phyloP scores from a whole-genome alignment of 2,329 filamentous ascomycete genomes.

The Fusarium paranaense region DNA sequence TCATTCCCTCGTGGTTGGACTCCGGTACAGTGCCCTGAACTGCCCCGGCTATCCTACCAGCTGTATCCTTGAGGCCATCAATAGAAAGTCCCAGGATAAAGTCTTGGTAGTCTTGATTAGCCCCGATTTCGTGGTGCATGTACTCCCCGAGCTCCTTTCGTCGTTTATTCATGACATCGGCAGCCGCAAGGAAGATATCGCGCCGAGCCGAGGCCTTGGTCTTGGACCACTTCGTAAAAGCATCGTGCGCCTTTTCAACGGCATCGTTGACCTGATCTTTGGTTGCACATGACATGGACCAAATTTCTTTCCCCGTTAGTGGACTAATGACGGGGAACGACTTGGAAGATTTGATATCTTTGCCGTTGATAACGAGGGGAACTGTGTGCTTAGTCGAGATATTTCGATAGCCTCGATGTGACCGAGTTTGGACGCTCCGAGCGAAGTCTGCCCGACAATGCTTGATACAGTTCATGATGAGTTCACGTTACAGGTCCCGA shows the following conservation, averaged over 20 bases:
- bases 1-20: slow-evolving; percentile 31
- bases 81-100: slow-evolving; percentile 48
- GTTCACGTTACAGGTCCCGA: neutral
- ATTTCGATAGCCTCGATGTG: neutral
- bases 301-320: slow-evolving; percentile 14
- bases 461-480: neutral
- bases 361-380: slow-evolving; percentile 21
- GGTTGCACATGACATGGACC: slow-evolving; percentile 14
- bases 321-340: slow-evolving; percentile 16
- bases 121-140: slow-evolving; percentile 21
- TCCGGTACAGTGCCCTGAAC: slow-evolving; percentile 45
- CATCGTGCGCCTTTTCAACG: slow-evolving; percentile 3
- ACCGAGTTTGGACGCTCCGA: neutral
- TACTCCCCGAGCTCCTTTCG: slow-evolving; percentile 5
- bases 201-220: slow-evolving; percentile 14
- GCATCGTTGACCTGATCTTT: slow-evolving; percentile 9
- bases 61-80: slow-evolving; percentile 50
- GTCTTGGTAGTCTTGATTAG: slow-evolving; percentile 13
- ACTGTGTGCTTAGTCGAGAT: slow-evolving; percentile 3
- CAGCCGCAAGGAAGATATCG: slow-evolving; percentile 19
- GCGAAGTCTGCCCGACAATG: neutral
- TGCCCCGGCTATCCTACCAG: slow-evolving; percentile 46
- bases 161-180: slow-evolving; percentile 11
- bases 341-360: slow-evolving; percentile 10
- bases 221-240: slow-evolving; percentile 12